Base-by-base conservation (phyloP, 2,329 filamentous ascomycete species). In the Neonectria hederae region DNA sequence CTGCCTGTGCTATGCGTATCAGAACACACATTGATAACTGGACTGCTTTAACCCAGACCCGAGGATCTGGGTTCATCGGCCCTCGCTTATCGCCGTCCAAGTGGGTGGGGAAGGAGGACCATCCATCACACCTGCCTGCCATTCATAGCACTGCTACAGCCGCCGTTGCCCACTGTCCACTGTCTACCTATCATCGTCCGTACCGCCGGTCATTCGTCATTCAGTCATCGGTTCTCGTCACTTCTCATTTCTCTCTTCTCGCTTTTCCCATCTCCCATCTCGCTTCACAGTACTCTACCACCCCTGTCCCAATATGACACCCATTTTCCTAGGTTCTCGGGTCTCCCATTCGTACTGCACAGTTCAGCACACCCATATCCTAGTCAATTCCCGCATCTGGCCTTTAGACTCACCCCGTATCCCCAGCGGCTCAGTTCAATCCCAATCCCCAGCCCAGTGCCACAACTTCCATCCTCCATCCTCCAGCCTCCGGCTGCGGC, bases 11-110 rank as follows among this genome's bases (percentile, higher is more conserved):
- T n/a, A n/a, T n/a, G n/a, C 14, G 35, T 14, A 14, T 17, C 13
- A 17, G 14, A 14, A 38, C 1, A 17, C 35, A 14, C 5, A 38
- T 8, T 14, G 35, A 3, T 38, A 8, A 38, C 17, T 38, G 35
- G 35, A 38, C 35, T 35, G 49, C 61, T 38, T 45, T 24, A 52
- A 59, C 43, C 10, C 43, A 58, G 70, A 70, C 73, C 74, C 75
- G 72, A 68, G 66, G 74, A 76, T 76, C 75, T 76, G 75, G 74
- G 62, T 71, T 65, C 68, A 74, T 71, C 65, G 65, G 64, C 63
- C 66, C 72, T 76, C 74, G 75, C 75, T 76, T 76, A 76, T 76
- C 74, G 74, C 54, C 65, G 59, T 65, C 68, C 54, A 62, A 58
- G 58, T 59, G 63, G 65, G 63, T 66, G 68, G 69, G 66, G 63